phyloP scores from a whole-genome alignment of 306 rosid species.

The Heteromeles arbutifolia region DNA sequence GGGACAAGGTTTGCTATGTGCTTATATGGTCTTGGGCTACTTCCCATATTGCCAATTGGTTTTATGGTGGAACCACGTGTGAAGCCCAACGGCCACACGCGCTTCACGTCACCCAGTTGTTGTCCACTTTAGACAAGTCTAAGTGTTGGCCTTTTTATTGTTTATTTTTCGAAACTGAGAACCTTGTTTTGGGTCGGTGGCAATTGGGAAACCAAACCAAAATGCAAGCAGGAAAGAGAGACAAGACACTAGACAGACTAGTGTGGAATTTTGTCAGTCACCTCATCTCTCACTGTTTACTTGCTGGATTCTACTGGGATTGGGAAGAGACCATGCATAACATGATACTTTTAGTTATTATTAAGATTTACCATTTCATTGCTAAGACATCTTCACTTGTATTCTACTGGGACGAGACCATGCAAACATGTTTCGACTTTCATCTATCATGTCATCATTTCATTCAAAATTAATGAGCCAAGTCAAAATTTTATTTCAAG shows the following conservation, averaged over 20 bases:
- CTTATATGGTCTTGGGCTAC: too few species aligned
- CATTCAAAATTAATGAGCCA: neutral
- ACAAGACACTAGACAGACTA: neutral
- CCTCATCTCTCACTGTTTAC: neutral
- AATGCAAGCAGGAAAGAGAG: neutral
- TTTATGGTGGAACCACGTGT: too few species aligned
- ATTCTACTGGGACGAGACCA: neutral
- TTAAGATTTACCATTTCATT: neutral
- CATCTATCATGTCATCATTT: neutral
- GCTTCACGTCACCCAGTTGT: too few species aligned
- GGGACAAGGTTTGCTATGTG: too few species aligned
- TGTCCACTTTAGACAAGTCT: too few species aligned
- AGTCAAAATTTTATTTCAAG: neutral
- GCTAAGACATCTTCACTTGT: neutral
- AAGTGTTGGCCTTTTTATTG: too few species aligned
- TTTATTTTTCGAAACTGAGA: neutral
- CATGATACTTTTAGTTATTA: neutral
- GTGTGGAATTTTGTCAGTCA: neutral
- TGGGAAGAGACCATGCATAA: neutral
- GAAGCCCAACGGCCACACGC: too few species aligned
- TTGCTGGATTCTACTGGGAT: neutral
- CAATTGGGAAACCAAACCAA: neutral
- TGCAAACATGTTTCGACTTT: neutral
- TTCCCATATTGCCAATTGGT: too few species aligned
- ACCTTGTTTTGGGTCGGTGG: neutral